A percentile compares a stretch with the other conserved stretches of the same genome.
Evolutionary conservation across 2,329 filamentous ascomycete genomes (phyloP).

Genomic region (Colletotrichum endophyticum): DNA sequence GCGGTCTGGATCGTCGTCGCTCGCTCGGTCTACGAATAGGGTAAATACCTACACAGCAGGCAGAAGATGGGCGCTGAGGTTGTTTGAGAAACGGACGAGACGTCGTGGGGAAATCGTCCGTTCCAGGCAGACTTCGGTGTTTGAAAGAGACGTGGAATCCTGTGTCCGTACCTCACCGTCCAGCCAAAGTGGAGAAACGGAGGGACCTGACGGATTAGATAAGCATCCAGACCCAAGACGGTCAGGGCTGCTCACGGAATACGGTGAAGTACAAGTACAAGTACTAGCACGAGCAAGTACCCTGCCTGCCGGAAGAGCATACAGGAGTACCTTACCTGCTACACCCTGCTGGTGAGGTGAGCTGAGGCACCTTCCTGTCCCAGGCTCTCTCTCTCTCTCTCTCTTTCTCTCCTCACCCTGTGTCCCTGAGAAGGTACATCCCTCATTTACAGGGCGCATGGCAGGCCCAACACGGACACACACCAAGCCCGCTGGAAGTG

Average conservation of each 20-base stretch:
- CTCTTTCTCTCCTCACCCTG: background rate
- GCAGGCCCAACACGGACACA: background rate
- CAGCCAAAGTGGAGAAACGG: background rate
- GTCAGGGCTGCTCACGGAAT: background rate
- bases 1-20: background rate
- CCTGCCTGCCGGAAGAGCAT: background rate
- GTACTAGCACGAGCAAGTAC: background rate
- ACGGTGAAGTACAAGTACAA: too few relatives aligned
- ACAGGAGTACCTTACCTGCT: background rate
- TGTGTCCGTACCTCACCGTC: background rate
- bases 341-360: background rate
- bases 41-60: background rate
- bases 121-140: background rate
- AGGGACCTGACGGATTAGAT: background rate
- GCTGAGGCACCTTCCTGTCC: background rate
- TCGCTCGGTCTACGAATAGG: background rate
- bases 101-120: background rate
- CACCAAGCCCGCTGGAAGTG: background rate
- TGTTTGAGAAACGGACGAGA: background rate
- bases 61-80: background rate
- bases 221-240: background rate
- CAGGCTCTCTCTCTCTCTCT: background rate
- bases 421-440: background rate
- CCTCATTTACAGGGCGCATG: background rate
- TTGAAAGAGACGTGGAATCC: background rate